Evolutionary conservation across 2,329 filamentous ascomycete genomes (phyloP).

Genomic region (Calonectria honghensis): DNA sequence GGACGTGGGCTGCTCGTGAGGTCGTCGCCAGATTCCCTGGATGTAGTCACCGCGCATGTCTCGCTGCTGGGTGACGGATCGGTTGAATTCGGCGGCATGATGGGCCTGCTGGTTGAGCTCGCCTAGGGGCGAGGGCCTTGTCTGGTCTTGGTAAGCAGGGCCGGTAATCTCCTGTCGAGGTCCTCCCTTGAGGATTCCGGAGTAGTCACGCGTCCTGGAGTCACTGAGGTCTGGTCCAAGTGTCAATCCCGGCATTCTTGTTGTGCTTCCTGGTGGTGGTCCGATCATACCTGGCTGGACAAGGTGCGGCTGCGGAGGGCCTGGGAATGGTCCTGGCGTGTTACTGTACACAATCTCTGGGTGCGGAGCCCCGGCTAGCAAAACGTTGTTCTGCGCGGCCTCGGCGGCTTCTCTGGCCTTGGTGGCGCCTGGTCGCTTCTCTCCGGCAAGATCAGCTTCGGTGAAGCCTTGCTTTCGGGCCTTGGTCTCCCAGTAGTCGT

Average conservation of each 20-base stretch:
- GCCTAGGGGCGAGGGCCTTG: conserved; percentile 82
- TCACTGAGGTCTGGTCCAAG: conserved; percentile 86
- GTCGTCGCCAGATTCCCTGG: conserved; percentile 86
- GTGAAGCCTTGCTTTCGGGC: conserved; percentile 98
- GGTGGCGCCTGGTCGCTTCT: conserved; percentile 94
- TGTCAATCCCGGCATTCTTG: conserved; percentile 90
- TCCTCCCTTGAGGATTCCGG: conserved; percentile 83
- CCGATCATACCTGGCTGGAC: conserved; percentile 84
- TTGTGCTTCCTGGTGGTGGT: conserved; percentile 76
- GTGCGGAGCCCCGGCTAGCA: conserved; percentile 79
- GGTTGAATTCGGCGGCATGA: conserved; percentile 93
- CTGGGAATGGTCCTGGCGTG: conserved; percentile 78
- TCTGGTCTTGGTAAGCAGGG: conserved; percentile 90
- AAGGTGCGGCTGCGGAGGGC: conserved; percentile 80
- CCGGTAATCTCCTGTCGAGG: conserved; percentile 93
- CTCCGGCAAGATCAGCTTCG: conserved; percentile 94
- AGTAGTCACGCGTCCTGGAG: conserved; percentile 86
- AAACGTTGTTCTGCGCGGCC: conserved; percentile 75
- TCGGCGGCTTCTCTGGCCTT: conserved; percentile 90
- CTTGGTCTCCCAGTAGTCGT: conserved; percentile 99
- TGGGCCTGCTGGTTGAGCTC: conserved; percentile 92
- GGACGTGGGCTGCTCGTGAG: conserved; percentile 83
- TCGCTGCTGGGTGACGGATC: conserved; percentile 86
- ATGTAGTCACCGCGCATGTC: conserved; percentile 87
- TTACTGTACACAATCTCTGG: conserved; percentile 93